Conservation (phyloP, 225 moss, liverwort and hornwort genomes). For the Climacium dendroides region DNA sequence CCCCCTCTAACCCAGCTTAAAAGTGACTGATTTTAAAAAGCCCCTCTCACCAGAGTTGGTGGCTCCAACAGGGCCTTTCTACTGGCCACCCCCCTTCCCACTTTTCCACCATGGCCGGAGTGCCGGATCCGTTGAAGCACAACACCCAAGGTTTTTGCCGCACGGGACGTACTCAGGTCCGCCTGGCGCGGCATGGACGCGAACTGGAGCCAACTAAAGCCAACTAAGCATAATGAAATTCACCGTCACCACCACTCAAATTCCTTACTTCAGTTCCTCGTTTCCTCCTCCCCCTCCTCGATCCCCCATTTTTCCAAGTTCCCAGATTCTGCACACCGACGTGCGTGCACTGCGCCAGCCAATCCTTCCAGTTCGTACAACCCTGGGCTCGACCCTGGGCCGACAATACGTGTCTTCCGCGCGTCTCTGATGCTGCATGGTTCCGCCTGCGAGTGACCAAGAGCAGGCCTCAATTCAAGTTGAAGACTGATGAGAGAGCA, state of each 20-base stretch:
- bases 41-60: not conserved
- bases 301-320: not conserved
- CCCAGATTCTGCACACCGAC: not conserved
- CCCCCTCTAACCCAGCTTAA: not conserved
- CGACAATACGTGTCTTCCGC: not conserved
- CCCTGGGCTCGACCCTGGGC: not conserved
- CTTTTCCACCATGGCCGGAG: not conserved
- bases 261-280: not conserved
- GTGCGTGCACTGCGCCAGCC: not conserved
- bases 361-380: not conserved
- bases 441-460: constrained; percentile 13
- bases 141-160: not conserved
- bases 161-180: not conserved
- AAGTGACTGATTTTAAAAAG: not conserved
- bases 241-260: not conserved
- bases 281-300: not conserved
- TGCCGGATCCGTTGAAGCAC: not conserved
- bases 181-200: not conserved
- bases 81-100: not conserved
- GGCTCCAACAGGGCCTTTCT: not conserved
- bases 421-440: not conserved
- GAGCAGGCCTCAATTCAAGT: not conserved
- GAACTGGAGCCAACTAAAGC: too few relatives aligned
- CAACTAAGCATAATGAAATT: too few relatives aligned
- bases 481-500: not conserved